Base-by-base conservation (phyloP, 140 eudicot species). In the Oenanthe javanica region DNA sequence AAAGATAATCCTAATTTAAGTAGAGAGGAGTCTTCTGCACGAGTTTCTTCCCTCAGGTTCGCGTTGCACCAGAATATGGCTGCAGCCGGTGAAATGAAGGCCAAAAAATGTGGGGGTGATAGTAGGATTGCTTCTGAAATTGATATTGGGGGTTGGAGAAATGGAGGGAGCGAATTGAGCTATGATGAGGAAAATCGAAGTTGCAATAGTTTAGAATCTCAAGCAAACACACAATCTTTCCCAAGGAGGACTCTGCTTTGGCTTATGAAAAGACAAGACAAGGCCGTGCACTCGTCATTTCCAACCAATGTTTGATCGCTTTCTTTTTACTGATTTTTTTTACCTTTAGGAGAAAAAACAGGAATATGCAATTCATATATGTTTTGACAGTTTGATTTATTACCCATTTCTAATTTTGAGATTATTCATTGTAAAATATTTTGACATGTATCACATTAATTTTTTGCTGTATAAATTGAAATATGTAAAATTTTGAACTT, bases 231-330 rank as follows among this genome's bases (percentile, higher is more conserved):
- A 50, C 95, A 89, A 55, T 82, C 91, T 84, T 85, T 87, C 79
- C 87, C 93, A 43, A 86, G 84, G 86, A 89, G 90, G 83, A 90
- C 92, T 81, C 81, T 92, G 51, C 86, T 81, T 75, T 92, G 93
- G 96, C 83, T 92, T 25, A 86, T 84, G 93, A 90, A 93, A 43
- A 88, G 89, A 79, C 97, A 86, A 76, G 83, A 86, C 82, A 88
- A 87, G 88, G 87, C 87, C 67, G 88, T 81, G 83, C 94, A 89
- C 77, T 89, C 91, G 18, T 83, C 91, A 77, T 83, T 79, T 82
- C 78, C 93, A 43, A 72, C 91, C 84, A 81, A 85, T 85, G 83
- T 87, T 47, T 89, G 72, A 49, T 38, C 78, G 77, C 1, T 31
- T 25, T 40, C 72, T 13, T 31, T 25, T 77, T 61, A 31, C 2